Conservation (phyloP, 352 stramenopile genomes). For the Elongisporangium senticosum region DNA sequence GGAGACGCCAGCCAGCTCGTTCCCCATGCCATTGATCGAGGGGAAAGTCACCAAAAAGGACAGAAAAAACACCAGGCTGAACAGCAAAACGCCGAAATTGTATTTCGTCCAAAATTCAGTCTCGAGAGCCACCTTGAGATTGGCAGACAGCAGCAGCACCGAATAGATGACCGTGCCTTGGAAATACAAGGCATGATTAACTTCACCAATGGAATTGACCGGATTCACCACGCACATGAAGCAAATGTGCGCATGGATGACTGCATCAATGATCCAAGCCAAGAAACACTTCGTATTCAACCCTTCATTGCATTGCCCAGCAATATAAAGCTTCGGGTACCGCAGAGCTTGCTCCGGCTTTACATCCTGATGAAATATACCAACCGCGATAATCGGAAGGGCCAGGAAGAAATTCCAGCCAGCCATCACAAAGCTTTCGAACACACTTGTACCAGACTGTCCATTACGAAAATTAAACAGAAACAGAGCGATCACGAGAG, state of each 20-base stretch:
- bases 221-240: conserved; percentile 51
- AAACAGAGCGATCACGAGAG: conserved; percentile 62
- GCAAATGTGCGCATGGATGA: conserved; percentile 57
- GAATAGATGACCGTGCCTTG: conserved; percentile 70
- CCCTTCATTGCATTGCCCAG: conserved; percentile 55
- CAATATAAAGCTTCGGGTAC: conserved; percentile 52
- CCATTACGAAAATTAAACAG: conserved; percentile 83
- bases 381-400: conserved; percentile 88
- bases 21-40: conserved; percentile 37
- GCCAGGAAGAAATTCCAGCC: conserved; percentile 79
- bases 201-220: conserved; percentile 23
- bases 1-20: conserved; percentile 51
- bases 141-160: conserved; percentile 66
- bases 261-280: conserved; percentile 58
- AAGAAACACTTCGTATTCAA: conserved; percentile 63
- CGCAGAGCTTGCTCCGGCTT: conserved; percentile 46
- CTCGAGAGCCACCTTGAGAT: conserved; percentile 69
- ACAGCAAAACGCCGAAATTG: conserved; percentile 47
- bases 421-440: conserved; percentile 79
- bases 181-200: conserved; percentile 44
- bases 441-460: conserved; percentile 78
- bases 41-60: conserved; percentile 62
- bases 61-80: conserved; percentile 56
- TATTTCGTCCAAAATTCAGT: conserved; percentile 76
- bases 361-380: conserved; percentile 78